These are phyloP conservation scores for Stachybotrys chlorohalonatus DNA, from an alignment of 2,329 filamentous ascomycete species.

Conservation along the genomic window DNA sequence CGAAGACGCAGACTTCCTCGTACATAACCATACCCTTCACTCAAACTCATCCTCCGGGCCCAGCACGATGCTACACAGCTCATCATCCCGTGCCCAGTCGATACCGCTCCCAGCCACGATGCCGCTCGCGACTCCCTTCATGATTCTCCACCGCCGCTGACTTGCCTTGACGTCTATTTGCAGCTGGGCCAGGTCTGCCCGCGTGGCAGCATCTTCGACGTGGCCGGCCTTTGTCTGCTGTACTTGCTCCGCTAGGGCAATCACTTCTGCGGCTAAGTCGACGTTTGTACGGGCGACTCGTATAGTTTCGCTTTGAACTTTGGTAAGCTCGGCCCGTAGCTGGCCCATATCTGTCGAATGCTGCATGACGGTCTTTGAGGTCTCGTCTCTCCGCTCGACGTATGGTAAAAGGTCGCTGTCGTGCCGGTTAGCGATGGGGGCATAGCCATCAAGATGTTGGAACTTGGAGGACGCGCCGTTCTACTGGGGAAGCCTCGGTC, in stretches of 20 bases:
- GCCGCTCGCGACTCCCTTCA: slow-evolving; percentile 72
- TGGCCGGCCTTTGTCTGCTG: slow-evolving; percentile 43
- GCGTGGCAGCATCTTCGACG: slow-evolving; percentile 41
- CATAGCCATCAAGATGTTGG: background rate
- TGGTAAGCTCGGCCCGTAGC: slow-evolving; percentile 42
- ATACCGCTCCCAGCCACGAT: slow-evolving; percentile 74
- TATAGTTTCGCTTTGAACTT: slow-evolving; percentile 49
- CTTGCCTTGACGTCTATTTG: slow-evolving; percentile 53
- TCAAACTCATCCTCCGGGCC: slow-evolving; percentile 45
- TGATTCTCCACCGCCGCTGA: slow-evolving; percentile 59
- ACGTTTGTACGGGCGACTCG: slow-evolving; percentile 51
- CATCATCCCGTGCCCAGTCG: slow-evolving; percentile 67
- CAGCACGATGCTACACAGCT: slow-evolving; percentile 61
- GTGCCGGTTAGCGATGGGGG: slow-evolving; percentile 6
- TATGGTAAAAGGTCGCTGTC: slow-evolving; percentile 57
- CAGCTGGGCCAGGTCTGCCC: slow-evolving; percentile 46
- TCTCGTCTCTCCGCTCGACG: slow-evolving; percentile 56
- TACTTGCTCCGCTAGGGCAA: slow-evolving; percentile 51
- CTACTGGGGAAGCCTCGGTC: slow-evolving; percentile 52
- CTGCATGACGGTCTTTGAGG: slow-evolving; percentile 55
- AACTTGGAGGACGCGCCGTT: slow-evolving; percentile 44
- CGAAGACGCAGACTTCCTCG: too few relatives aligned
- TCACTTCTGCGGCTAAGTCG: slow-evolving; percentile 50
- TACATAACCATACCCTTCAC: background rate
- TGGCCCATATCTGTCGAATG: slow-evolving; percentile 44